Evolutionary conservation across 352 stramenopile species (phyloP), one percentile per base, ranked within the genome.

Genomic region (Pythium brachiatum): DNA sequence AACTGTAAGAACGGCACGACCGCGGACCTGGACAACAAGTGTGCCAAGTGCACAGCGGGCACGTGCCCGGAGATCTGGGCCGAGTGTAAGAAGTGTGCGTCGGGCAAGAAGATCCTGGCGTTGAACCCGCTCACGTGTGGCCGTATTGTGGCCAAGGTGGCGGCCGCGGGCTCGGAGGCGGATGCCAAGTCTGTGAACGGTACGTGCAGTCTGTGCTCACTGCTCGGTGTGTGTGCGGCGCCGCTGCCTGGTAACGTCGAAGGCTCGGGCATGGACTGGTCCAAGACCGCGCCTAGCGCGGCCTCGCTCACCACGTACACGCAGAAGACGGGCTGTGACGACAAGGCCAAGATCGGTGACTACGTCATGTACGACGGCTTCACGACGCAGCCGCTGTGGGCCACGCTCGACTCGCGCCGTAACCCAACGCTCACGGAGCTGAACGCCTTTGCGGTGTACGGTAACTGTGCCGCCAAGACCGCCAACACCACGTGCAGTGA

Each of bases 281-380:
- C 73, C 18, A 36, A 60, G 47, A 62, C 32, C 21, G 47, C 75
- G 0, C 84, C 73, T 11, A 59, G 64, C n/a, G 69, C 67, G 20
- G 58, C 54, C 4, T n/a, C n/a, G n/a, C 71, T 92, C 13, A 64
- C 41, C 11, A 65, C 52, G 16, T 90, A 83, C 68, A 64, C 78
- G 20, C 79, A 90, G 34, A 74, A 70, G 55, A 90, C 83, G 43
- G 83, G 83, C 63, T 92, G 83, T 38, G 79, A 90, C 56, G 81
- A 92, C 55, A 53, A 64, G 23, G 68, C 46, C 21, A 72, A 76
- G 29, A 87, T 89, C 53, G 76, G 76, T 54, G 72, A 81, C 62
- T 92, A 86, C 66, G 68, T 81, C n/a, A 29, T 78, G 72, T 92
- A 85, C 73, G 52, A 90, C 54, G 79, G 79, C 58, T 71, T 75